Conservation (phyloP, 331 rosid genomes). For the Arachis monticola region DNA sequence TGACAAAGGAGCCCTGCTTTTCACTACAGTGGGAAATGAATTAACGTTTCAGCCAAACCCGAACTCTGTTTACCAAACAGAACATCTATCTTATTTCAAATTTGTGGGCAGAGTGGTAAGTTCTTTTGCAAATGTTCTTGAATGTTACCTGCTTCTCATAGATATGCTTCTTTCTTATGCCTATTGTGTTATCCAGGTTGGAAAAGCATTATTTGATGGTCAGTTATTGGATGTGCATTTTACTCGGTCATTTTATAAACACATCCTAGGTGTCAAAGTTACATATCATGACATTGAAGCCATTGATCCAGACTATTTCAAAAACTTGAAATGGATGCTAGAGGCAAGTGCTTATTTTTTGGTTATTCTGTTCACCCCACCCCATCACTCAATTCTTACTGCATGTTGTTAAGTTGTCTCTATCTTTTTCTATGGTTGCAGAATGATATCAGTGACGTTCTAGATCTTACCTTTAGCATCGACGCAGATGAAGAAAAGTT, state of each 20-base stretch:
- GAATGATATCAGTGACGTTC: slow-evolving; percentile 86
- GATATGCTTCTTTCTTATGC: slow-evolving; percentile 39
- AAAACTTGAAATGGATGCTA: slow-evolving; percentile 96
- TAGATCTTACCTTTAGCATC: slow-evolving; percentile 93
- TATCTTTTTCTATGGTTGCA: slow-evolving; percentile 45
- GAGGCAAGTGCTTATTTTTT: slow-evolving; percentile 63
- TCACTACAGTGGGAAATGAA: no score
- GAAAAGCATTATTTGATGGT: slow-evolving; percentile 94
- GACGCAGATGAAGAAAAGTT: slow-evolving; percentile 99
- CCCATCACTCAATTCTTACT: slow-evolving; percentile 6
- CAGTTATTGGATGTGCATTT: slow-evolving; percentile 60
- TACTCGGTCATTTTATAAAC: slow-evolving; percentile 86
- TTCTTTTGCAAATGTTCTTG: slow-evolving; percentile 37
- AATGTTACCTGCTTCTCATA: slow-evolving; percentile 21
- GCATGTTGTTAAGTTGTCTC: slow-evolving; percentile 28
- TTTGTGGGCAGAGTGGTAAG: slow-evolving; percentile 99
- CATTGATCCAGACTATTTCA: slow-evolving; percentile 94
- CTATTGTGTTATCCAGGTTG: slow-evolving; percentile 63
- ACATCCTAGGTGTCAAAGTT: slow-evolving; percentile 88
- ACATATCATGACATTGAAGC: slow-evolving; percentile 99
- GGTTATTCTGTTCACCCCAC: slow-evolving; percentile 4
- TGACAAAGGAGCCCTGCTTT: no score
- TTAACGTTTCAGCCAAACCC: no score
- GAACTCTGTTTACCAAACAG: no score
- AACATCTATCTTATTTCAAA: slow-evolving; percentile 61